These are phyloP conservation scores for Aquilaria sinensis DNA, from an alignment of 345 rosid genomes.

Conservation along the genomic window DNA sequence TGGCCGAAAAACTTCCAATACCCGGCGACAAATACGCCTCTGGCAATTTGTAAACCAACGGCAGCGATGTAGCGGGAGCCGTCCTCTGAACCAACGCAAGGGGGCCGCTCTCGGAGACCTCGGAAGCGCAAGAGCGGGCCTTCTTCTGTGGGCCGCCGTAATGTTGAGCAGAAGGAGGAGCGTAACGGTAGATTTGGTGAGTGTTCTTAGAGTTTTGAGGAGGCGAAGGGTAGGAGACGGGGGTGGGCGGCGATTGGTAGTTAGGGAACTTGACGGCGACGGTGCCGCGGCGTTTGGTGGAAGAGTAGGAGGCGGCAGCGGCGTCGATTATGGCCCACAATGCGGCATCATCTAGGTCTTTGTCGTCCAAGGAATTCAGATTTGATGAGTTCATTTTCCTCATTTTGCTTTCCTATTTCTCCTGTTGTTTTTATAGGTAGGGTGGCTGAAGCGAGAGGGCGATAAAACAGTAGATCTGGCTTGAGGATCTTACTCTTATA, in stretches of 20 bases:
- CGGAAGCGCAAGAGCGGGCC: conserved; percentile 41
- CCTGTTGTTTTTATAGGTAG: no score
- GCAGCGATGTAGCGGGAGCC: conserved; percentile 13
- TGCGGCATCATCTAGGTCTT: conserved; percentile 89
- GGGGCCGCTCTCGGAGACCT: conserved; percentile 49
- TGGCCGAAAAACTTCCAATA: conserved; percentile 25
- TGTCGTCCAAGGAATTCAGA: conserved; percentile 54
- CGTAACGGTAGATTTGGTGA: conserved; percentile 10
- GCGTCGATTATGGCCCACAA: conserved; percentile 94
- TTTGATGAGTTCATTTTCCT: conserved; percentile 12
- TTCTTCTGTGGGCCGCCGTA: conserved; percentile 44
- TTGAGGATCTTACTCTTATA: no score
- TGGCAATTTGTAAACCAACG: conserved; percentile 32
- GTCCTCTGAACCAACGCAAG: conserved; percentile 40
- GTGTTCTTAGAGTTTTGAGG: conserved; percentile 18
- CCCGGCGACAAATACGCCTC: conserved; percentile 76
- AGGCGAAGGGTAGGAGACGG: conserved; percentile 44
- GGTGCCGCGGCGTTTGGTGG: conserved; percentile 52
- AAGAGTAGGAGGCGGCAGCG: conserved; percentile 65
- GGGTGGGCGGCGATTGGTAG: conserved; percentile 45
- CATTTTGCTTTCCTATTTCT: no score
- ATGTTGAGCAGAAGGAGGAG: conserved; percentile 18
- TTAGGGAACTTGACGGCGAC: conserved; percentile 50
- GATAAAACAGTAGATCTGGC: conserved; percentile 3
- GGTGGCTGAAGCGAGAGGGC: not conserved